Conservation (phyloP, 2,329 filamentous ascomycete genomes). For the Metarhizium humberi region DNA sequence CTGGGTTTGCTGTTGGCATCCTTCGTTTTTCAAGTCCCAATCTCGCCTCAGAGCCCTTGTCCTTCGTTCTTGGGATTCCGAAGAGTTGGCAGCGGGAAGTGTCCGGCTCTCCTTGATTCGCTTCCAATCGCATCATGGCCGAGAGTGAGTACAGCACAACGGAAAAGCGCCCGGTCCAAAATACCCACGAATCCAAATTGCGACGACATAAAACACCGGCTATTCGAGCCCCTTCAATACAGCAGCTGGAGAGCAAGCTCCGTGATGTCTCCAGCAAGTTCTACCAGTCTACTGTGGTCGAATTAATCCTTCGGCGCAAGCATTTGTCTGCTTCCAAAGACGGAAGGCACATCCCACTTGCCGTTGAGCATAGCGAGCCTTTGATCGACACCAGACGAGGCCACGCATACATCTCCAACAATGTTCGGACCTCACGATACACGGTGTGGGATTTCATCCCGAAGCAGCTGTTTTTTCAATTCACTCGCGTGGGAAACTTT, state of each 20-base stretch:
- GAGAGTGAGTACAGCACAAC: slow-evolving; percentile 1
- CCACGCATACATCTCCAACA: slow-evolving; percentile 43
- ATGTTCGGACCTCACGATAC: slow-evolving; percentile 75
- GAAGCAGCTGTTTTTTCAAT: slow-evolving; percentile 76
- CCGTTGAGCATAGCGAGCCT: slow-evolving; percentile 26
- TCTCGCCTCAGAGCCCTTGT: not conserved
- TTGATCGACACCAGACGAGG: slow-evolving; percentile 42
- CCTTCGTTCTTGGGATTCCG: not conserved
- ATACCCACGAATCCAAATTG: not conserved
- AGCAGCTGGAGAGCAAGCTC: slow-evolving; percentile 6
- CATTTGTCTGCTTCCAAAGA: slow-evolving; percentile 63
- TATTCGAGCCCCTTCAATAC: not conserved
- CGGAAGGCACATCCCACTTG: slow-evolving; percentile 44
- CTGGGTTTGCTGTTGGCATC: not conserved
- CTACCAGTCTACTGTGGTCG: slow-evolving; percentile 31
- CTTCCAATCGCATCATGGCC: not conserved
- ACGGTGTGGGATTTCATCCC: slow-evolving; percentile 78
- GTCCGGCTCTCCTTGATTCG: not conserved
- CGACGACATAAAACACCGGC: not conserved
- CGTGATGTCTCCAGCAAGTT: slow-evolving; percentile 11
- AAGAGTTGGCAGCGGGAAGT: not conserved
- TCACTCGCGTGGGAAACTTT: slow-evolving; percentile 79
- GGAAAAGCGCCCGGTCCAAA: slow-evolving; percentile 1
- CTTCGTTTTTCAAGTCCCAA: not conserved
- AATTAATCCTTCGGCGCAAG: slow-evolving; percentile 52